Evolutionary conservation across 2,329 filamentous ascomycete species (phyloP).

Genomic region (Ceratocystis destructans): DNA sequence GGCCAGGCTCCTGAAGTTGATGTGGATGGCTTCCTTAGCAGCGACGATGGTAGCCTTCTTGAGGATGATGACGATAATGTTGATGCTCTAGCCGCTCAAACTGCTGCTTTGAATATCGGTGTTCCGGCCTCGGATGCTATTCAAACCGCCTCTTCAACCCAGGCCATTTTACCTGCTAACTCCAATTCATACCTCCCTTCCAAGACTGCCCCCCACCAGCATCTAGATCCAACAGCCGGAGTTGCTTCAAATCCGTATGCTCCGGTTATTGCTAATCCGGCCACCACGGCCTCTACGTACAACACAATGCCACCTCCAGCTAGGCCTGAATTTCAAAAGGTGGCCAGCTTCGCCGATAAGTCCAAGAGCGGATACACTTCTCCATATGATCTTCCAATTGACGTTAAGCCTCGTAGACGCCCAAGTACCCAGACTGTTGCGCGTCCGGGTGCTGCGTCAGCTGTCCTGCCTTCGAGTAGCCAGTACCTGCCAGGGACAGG

Average conservation of each 20-base stretch:
- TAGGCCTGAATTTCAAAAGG: slow-evolving; percentile 39
- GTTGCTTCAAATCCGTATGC: slow-evolving; percentile 18
- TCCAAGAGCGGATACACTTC: slow-evolving; percentile 85
- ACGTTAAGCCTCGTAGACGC: slow-evolving; percentile 59
- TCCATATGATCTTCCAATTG: slow-evolving; percentile 88
- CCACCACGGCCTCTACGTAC: slow-evolving; percentile 24
- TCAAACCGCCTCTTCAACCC: slow-evolving; percentile 20
- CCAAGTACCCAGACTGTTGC: slow-evolving; percentile 38
- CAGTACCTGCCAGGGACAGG: not conserved
- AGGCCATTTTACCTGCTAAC: slow-evolving; percentile 16
- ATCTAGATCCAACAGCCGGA: not conserved
- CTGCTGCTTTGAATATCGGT: not conserved
- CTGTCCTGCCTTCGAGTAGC: slow-evolving; percentile 22
- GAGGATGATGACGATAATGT: slow-evolving; percentile 41
- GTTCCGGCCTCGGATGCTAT: slow-evolving; percentile 13
- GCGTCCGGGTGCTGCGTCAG: not conserved
- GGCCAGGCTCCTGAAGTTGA: slow-evolving; percentile 39
- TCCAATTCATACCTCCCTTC: not conserved
- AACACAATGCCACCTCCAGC: slow-evolving; percentile 29
- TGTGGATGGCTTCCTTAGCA: slow-evolving; percentile 55
- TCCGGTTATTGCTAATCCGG: slow-evolving; percentile 15
- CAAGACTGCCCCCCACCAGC: not conserved
- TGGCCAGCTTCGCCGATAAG: slow-evolving; percentile 80
- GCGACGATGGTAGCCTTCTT: slow-evolving; percentile 75
- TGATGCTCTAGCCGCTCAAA: slow-evolving; percentile 12